Evolutionary conservation across 306 rosid genomes (phyloP).

Genomic region (Morella rubra): DNA sequence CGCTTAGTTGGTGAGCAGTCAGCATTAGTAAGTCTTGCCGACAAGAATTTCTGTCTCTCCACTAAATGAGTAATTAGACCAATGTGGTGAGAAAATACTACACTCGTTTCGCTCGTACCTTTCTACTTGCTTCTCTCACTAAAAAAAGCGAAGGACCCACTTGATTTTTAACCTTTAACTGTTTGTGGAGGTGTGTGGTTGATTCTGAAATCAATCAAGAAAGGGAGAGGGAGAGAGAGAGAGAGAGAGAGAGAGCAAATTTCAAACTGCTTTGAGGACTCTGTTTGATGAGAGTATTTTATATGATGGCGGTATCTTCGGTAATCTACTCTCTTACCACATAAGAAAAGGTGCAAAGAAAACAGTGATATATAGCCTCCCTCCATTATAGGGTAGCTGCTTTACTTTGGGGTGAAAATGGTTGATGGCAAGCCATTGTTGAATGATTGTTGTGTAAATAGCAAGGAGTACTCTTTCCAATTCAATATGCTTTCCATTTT

Average conservation of each 20-base stretch:
- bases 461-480: too few species aligned
- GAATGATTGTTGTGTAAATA: constrained; percentile 9
- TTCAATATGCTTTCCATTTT: too few species aligned
- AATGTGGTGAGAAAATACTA: constrained; percentile 34
- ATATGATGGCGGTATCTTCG: constrained; percentile 15
- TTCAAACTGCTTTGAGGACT: constrained; percentile 35
- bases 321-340: constrained; percentile 3
- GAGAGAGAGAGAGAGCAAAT: constrained; percentile 28
- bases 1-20: constrained; percentile 59
- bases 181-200: constrained; percentile 40
- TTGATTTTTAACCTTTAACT: constrained; percentile 37
- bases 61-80: constrained; percentile 49
- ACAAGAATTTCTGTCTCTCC: constrained; percentile 60
- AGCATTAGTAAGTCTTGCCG: constrained; percentile 52
- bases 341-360: constrained; percentile 22
- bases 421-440: constrained; percentile 45
- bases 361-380: constrained; percentile 41
- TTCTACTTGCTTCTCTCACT: constrained; percentile 28
- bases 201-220: constrained; percentile 37
- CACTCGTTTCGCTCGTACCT: constrained; percentile 33
- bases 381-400: constrained; percentile 48
- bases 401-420: constrained; percentile 40
- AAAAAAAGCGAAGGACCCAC: constrained; percentile 36
- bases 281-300: constrained; percentile 30
- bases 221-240: constrained; percentile 21